Conservation (phyloP, 129 eudicot genomes). For the Escallonia herrerae region DNA sequence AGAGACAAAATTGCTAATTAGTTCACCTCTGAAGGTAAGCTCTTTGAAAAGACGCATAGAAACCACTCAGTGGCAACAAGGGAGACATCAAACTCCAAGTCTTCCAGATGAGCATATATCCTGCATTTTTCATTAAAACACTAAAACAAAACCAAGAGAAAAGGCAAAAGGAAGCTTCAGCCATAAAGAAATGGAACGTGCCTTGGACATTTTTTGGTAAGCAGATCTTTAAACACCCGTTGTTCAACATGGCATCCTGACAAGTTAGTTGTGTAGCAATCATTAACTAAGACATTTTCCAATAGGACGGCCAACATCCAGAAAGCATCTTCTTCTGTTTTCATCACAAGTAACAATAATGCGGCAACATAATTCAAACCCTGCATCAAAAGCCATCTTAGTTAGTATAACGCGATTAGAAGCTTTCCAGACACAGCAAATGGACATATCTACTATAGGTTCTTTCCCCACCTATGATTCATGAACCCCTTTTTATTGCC, state of each 20-base stretch:
- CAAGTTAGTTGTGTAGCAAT: constrained; percentile 78
- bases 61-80: constrained; percentile 98
- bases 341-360: constrained; percentile 81
- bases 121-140: constrained; percentile 36
- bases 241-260: constrained; percentile 98
- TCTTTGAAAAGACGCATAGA: constrained; percentile 86
- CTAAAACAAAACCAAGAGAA: constrained; percentile 11
- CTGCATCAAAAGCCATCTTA: constrained; percentile 36
- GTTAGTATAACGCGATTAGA: background rate
- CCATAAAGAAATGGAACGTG: constrained; percentile 12
- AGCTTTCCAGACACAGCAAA: background rate
- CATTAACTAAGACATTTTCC: constrained; percentile 80
- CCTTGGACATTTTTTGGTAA: constrained; percentile 81
- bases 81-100: constrained; percentile 84
- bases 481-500: background rate
- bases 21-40: constrained; percentile 94
- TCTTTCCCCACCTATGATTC: background rate
- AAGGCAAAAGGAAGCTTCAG: background rate
- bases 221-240: constrained; percentile 80
- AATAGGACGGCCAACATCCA: constrained; percentile 97
- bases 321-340: constrained; percentile 97
- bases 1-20: constrained; percentile 2
- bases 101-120: constrained; percentile 79
- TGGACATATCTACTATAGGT: background rate
- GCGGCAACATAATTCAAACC: constrained; percentile 97